Evolutionary conservation across 1,139 yeast species (phyloP), one percentile per base, ranked within the genome.

Genomic region (Kurtzmaniella quercitrusa): DNA sequence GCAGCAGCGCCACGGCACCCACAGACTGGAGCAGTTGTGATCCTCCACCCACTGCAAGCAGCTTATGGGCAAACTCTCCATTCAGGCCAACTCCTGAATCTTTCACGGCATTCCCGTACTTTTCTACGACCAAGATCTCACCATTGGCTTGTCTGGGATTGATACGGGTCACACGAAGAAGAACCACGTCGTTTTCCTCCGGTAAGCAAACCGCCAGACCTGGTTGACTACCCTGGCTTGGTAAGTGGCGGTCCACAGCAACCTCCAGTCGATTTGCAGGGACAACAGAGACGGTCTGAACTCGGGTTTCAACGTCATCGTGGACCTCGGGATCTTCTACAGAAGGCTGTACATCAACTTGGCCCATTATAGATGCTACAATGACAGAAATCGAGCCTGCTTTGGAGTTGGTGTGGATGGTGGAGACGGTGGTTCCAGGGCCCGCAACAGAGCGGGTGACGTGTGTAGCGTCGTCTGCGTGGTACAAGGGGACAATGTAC

Each of bases 61-160:
- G 63, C 2, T 54, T 53, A 51, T 71, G 76, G 1, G 77, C 69
- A 12, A 60, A 50, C 21, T 69, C 66, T 1, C 89, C 90, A 52
- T 78, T 79, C 39, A 81, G 67, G 0, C 91, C 91, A 3, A 80
- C 61, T 0, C 94, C 95, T 33, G 79, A 69, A 53, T 87, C 94
- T 24, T 75, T 65, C 15, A 78, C 58, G 6, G 79, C 73, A 47
- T 79, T 78, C 2, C 84, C 85, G 40, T 69, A 66, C 21, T 79
- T 79, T 53, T 89, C 95, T 7, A 90, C 85, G 2, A 90, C 86
- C 39, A 93, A 61, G 37, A 93, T 87, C 55, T 90, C 97, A 42
- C 90, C 85, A 57, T 74, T 77, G 3, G 94, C 95, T 61, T 91
- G 94, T 49, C 77, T 79, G 19, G 75, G 66, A 15, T 77, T 73